phyloP scores from a whole-genome alignment of 805 yeast genomes.

The Yamadazyma paraphyllophila region DNA sequence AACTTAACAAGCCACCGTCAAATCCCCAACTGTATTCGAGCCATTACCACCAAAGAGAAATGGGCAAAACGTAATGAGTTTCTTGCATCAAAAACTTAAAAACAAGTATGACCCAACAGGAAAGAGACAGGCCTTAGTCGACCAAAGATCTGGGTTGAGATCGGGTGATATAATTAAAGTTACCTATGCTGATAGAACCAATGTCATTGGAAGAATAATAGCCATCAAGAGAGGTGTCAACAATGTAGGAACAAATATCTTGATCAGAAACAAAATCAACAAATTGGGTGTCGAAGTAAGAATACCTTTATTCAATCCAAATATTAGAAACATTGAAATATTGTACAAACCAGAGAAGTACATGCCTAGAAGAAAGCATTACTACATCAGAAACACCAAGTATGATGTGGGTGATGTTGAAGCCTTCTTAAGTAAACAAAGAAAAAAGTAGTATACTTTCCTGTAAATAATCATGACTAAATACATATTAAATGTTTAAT shows the following conservation, averaged over 20 bases:
- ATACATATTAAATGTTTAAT: neutral
- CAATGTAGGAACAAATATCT: slow-evolving; percentile 69
- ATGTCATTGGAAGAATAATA: slow-evolving; percentile 74
- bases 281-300: slow-evolving; percentile 85
- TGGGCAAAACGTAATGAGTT: slow-evolving; percentile 45
- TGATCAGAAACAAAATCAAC: slow-evolving; percentile 77
- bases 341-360: slow-evolving; percentile 71
- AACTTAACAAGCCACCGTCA: neutral
- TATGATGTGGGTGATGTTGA: slow-evolving; percentile 75
- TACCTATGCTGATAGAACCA: slow-evolving; percentile 63
- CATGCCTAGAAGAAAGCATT: slow-evolving; percentile 78
- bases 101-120: slow-evolving; percentile 70
- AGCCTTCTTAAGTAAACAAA: slow-evolving; percentile 27
- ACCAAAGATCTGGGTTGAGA: slow-evolving; percentile 44
- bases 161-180: slow-evolving; percentile 84
- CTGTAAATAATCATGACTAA: slow-evolving; percentile 5
- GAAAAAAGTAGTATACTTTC: slow-evolving; percentile 6
- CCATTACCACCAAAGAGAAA: slow-evolving; percentile 50
- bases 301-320: slow-evolving; percentile 78
- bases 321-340: slow-evolving; percentile 72
- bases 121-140: slow-evolving; percentile 30
- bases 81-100: slow-evolving; percentile 50
- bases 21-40: slow-evolving; percentile 42
- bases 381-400: slow-evolving; percentile 79
- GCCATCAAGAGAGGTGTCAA: slow-evolving; percentile 64